These are phyloP conservation scores for Zygoascus meyerae DNA, from an alignment of 1,139 yeast genomes.

Conservation along the genomic window DNA sequence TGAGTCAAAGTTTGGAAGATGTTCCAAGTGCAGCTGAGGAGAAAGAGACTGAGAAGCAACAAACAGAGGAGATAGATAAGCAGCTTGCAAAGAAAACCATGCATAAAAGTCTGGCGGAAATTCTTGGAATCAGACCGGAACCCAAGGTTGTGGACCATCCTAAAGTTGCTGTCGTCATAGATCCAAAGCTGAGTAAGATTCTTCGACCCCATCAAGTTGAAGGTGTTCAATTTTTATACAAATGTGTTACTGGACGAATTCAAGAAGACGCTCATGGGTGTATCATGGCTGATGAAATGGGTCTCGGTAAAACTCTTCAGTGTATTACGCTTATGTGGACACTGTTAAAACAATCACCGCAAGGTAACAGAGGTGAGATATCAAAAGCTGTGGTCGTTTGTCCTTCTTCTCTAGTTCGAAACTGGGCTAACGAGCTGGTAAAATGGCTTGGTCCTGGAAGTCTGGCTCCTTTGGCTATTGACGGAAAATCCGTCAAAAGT, in stretches of 20 bases:
- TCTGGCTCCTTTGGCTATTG: slow-evolving; percentile 82
- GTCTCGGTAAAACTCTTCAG: slow-evolving; percentile 91
- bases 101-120: slow-evolving; percentile 72
- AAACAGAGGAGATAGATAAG: slow-evolving; percentile 23
- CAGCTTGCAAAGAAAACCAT: slow-evolving; percentile 5
- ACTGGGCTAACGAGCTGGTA: slow-evolving; percentile 95
- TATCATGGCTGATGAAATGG: slow-evolving; percentile 99
- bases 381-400: slow-evolving; percentile 91
- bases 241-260: slow-evolving; percentile 85
- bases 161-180: slow-evolving; percentile 93
- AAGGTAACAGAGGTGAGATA: slow-evolving; percentile 70
- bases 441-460: slow-evolving; percentile 96
- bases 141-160: slow-evolving; percentile 32
- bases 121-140: slow-evolving; percentile 64
- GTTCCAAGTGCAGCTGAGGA: slow-evolving; percentile 13
- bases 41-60: slow-evolving; percentile 19
- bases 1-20: slow-evolving; percentile 18
- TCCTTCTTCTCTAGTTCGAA: slow-evolving; percentile 88
- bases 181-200: slow-evolving; percentile 77
- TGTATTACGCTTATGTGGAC: slow-evolving; percentile 96
- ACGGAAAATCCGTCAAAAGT: slow-evolving; percentile 57
- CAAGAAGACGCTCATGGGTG: slow-evolving; percentile 91
- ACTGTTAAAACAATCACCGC: slow-evolving; percentile 78
- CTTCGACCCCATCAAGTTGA: slow-evolving; percentile 95
- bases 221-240: slow-evolving; percentile 84